phyloP scores from a whole-genome alignment of 768 basidiomycete genomes.

The Boletales sp. region DNA sequence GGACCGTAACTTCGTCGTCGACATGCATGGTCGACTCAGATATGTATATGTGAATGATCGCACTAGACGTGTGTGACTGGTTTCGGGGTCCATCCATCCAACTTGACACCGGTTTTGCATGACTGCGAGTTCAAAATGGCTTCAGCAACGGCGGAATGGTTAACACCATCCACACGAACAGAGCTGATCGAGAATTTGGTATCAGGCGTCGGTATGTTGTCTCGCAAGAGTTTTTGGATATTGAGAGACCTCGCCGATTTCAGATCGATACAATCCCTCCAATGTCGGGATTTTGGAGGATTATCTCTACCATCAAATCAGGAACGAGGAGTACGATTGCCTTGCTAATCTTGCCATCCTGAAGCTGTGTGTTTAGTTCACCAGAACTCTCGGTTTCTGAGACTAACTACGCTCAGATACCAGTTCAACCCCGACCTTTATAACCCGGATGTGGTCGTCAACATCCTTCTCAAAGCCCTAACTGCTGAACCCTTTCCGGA shows the following conservation, averaged over 20 bases:
- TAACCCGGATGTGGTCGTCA: constrained; percentile 89
- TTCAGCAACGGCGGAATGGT: constrained; percentile 56
- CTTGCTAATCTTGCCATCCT: constrained; percentile 93
- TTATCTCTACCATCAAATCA: constrained; percentile 92
- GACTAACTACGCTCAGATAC: constrained; percentile 51
- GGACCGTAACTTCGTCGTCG: constrained; percentile 4
- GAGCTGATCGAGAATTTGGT: constrained; percentile 89
- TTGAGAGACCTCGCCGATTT: constrained; percentile 2
- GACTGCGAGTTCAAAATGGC: constrained; percentile 12
- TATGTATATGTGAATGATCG: no score
- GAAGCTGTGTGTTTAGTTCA: constrained; percentile 61
- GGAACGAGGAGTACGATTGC: constrained; percentile 88
- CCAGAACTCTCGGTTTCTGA: background rate
- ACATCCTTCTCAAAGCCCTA: constrained; percentile 91
- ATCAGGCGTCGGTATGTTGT: constrained; percentile 75
- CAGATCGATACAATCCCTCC: constrained; percentile 96
- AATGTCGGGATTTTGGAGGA: constrained; percentile 94
- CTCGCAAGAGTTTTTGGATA: background rate
- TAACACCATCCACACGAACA: constrained; percentile 71
- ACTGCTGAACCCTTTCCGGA: constrained; percentile 85
- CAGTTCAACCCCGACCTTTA: constrained; percentile 94
- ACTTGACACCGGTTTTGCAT: no score
- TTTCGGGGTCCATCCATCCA: constrained; percentile 5
- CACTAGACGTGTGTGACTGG: background rate
- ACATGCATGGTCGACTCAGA: constrained; percentile 10